These are phyloP conservation scores for Aphanocladium album DNA, from an alignment of 2,329 filamentous ascomycete genomes.

Conservation along the genomic window DNA sequence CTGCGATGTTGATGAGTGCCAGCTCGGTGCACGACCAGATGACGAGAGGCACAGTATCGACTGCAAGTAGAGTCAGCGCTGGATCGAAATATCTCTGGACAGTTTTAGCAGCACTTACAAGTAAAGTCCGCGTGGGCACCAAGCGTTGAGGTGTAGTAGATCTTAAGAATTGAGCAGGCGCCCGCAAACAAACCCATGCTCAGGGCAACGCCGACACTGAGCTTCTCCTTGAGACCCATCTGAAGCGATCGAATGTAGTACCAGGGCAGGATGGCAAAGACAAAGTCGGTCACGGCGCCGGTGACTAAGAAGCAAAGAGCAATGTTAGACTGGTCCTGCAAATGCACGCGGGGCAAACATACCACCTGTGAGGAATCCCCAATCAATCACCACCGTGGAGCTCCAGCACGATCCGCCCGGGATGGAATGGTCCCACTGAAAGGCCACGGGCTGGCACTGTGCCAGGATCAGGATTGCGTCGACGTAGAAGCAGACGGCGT, in stretches of 20 bases:
- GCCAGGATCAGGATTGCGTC: neutral
- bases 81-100: neutral
- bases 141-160: neutral
- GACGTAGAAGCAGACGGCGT: neutral
- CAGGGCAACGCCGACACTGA: neutral
- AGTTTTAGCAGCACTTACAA: neutral
- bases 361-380: neutral
- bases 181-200: neutral
- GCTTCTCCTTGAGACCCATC: neutral
- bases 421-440: neutral
- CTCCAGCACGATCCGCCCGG: neutral
- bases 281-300: neutral
- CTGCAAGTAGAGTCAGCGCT: neutral
- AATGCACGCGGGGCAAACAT: neutral
- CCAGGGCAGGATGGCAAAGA: neutral
- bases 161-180: neutral
- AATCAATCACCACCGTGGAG: neutral
- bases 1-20: neutral
- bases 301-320: neutral
- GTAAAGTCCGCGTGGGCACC: neutral
- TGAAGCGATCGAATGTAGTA: neutral
- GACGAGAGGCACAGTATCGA: neutral
- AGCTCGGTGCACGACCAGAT: neutral
- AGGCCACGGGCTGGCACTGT: neutral
- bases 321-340: no score